These are phyloP conservation scores for Fusarium musae DNA, from an alignment of 2,329 filamentous ascomycete genomes.

Conservation along the genomic window DNA sequence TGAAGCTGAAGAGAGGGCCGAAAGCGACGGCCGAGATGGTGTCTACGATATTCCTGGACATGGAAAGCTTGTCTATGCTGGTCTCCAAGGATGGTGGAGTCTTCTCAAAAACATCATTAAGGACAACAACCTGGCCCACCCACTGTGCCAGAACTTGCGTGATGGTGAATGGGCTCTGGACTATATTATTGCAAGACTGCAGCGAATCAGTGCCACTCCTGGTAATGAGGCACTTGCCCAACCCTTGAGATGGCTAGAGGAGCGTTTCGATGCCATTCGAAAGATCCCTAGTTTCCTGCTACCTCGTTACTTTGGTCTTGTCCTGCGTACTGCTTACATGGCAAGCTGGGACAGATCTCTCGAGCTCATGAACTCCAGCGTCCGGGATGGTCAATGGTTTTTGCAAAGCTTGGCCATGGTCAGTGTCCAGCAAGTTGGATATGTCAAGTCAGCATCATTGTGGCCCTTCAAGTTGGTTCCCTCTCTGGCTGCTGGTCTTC, in stretches of 20 bases:
- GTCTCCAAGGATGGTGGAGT: slow-evolving; percentile 99
- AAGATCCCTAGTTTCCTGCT: slow-evolving; percentile 88
- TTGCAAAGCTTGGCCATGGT: slow-evolving; percentile 90
- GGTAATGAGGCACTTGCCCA: slow-evolving; percentile 71
- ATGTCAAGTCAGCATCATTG: slow-evolving; percentile 88
- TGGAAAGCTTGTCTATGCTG: slow-evolving; percentile 90
- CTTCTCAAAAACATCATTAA: slow-evolving; percentile 84
- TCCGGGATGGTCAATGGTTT: slow-evolving; percentile 87
- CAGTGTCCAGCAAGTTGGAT: slow-evolving; percentile 89
- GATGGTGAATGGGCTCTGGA: slow-evolving; percentile 93
- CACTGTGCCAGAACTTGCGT: slow-evolving; percentile 91
- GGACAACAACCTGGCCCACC: slow-evolving; percentile 92
- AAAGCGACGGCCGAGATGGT: slow-evolving; percentile 83
- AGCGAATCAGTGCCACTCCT: slow-evolving; percentile 73
- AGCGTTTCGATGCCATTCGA: slow-evolving; percentile 87
- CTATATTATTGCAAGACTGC: slow-evolving; percentile 82
- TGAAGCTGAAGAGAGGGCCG: slow-evolving; percentile 86
- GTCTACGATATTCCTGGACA: slow-evolving; percentile 87
- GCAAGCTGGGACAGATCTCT: slow-evolving; percentile 83
- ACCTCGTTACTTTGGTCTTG: slow-evolving; percentile 91
- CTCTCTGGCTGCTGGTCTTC: slow-evolving; percentile 89
- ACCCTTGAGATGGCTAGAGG: slow-evolving; percentile 81
- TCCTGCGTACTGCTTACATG: slow-evolving; percentile 87
- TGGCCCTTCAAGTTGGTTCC: slow-evolving; percentile 88
- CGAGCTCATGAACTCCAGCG: slow-evolving; percentile 79